A percentile compares a stretch with the other conserved stretches of the same genome.
These are phyloP conservation scores for Prunus fruticosa DNA, from an alignment of 306 rosid species.

Conservation along the genomic window DNA sequence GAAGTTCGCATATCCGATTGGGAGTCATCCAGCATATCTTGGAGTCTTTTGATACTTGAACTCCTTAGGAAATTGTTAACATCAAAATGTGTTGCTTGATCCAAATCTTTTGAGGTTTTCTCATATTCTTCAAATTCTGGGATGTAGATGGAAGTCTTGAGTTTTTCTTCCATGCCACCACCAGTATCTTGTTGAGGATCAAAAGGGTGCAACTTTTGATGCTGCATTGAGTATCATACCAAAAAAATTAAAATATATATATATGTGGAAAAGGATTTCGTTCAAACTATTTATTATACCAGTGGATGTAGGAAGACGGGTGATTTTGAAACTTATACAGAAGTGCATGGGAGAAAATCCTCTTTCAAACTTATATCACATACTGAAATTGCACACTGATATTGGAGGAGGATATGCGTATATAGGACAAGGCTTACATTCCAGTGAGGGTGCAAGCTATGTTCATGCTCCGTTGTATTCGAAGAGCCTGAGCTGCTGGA, in stretches of 20 bases:
- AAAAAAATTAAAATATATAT: not conserved
- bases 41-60: conserved; percentile 36
- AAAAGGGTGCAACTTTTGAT: conserved; percentile 57
- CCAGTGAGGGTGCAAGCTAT: not conserved
- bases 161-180: conserved; percentile 7
- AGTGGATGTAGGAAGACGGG: too few relatives aligned
- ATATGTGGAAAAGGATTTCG: not conserved
- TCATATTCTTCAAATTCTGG: conserved; percentile 27
- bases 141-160: conserved; percentile 23
- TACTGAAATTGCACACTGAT: not conserved
- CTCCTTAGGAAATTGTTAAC: conserved; percentile 17
- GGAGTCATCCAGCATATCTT: conserved; percentile 35
- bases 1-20: conserved; percentile 32
- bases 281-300: not conserved
- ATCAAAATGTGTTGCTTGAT: conserved; percentile 19
- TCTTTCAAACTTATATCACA: not conserved
- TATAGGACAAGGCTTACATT: conserved; percentile 8
- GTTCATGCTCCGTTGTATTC: not conserved
- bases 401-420: too few relatives aligned
- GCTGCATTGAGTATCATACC: conserved; percentile 33
- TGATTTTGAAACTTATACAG: too few relatives aligned
- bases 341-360: not conserved
- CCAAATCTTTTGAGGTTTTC: conserved; percentile 23
- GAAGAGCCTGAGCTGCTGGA: not conserved
- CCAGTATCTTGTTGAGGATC: conserved; percentile 14